Percentiles rank a stretch among this genome's conserved stretches.
phyloP scores from a whole-genome alignment of 108 stramenopile species.

The Pseudonitzschia delicatissima region DNA sequence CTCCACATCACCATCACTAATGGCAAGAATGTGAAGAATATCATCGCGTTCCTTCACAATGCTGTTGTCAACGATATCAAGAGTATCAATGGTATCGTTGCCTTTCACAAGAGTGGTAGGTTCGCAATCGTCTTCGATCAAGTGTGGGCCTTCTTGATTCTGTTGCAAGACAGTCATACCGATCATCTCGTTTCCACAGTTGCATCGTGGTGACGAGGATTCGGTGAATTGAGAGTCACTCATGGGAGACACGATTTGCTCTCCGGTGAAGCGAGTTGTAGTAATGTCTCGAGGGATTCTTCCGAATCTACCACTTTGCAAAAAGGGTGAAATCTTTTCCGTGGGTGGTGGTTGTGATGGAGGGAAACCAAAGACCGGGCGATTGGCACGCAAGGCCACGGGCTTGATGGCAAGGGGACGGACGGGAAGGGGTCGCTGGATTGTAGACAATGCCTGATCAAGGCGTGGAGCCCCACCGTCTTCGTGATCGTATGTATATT shows the following conservation, averaged over 20 bases:
- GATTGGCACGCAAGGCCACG: conserved; percentile 20
- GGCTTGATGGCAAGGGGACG: conserved; percentile 14
- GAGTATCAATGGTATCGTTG: neutral
- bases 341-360: neutral
- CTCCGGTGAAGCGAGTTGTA: neutral
- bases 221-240: conserved; percentile 10
- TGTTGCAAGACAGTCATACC: neutral
- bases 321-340: neutral
- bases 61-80: neutral
- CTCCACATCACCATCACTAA: conserved; percentile 33
- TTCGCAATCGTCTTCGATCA: conserved; percentile 18
- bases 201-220: neutral
- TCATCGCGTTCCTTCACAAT: conserved; percentile 23
- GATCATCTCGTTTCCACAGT: neutral
- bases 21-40: conserved; percentile 29
- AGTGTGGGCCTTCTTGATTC: conserved; percentile 12
- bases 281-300: conserved; percentile 18
- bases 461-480: too few species aligned
- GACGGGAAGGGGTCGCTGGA: neutral
- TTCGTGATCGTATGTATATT: too few species aligned
- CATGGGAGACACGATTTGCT: conserved; percentile 19
- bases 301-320: neutral
- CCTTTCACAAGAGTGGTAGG: neutral
- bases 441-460: too few species aligned
- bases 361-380: neutral